A percentile compares a stretch with the other conserved stretches of the same genome.
These are phyloP conservation scores for Rubus parviflorus DNA, from an alignment of 306 rosid species.

Conservation along the genomic window DNA sequence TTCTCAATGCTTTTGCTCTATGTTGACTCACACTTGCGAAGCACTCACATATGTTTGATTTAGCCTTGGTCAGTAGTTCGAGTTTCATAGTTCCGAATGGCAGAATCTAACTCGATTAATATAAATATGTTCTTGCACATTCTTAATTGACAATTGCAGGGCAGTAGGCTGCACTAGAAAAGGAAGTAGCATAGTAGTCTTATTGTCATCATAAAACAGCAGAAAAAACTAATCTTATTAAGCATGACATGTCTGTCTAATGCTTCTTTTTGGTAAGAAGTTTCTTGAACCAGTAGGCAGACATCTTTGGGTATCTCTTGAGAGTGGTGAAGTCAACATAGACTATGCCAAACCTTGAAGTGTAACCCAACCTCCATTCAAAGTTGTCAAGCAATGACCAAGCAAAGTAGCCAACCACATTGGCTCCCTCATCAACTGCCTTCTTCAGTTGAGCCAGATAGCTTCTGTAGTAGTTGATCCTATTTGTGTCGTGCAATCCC, in stretches of 20 bases:
- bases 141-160: no score
- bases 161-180: no score
- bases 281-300: conserved; percentile 87
- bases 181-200: no score
- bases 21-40: no score
- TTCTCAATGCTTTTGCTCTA: no score
- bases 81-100: no score
- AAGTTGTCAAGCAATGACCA: conserved; percentile 95
- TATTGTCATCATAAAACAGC: not conserved
- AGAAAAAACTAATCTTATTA: not conserved
- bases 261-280: conserved; percentile 50
- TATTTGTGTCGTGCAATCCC: conserved; percentile 68
- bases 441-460: conserved; percentile 71
- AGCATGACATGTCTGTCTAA: not conserved
- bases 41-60: no score
- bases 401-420: conserved; percentile 76
- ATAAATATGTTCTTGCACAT: no score
- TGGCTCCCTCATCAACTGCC: conserved; percentile 75
- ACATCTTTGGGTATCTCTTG: conserved; percentile 84
- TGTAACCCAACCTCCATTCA: conserved; percentile 91
- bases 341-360: conserved; percentile 88
- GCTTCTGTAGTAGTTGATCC: conserved; percentile 66
- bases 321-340: conserved; percentile 80
- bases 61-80: no score
- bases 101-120: no score